phyloP scores from a whole-genome alignment of 2,329 filamentous ascomycete genomes.

The Aspergillus viridinutans region DNA sequence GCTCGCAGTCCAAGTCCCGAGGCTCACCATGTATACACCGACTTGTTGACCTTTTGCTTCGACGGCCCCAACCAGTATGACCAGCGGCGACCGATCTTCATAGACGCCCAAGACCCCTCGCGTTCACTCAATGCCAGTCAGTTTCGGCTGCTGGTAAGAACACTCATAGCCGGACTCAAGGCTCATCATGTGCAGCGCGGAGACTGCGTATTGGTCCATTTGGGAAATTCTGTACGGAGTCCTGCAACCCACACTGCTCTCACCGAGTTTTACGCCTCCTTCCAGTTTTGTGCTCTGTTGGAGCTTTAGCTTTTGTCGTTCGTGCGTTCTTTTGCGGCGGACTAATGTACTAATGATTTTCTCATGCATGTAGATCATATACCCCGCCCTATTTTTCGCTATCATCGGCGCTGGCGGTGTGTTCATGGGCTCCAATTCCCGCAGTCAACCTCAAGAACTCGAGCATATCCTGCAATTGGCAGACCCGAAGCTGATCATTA shows the following conservation, averaged over 20 bases:
- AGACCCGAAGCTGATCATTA: slow-evolving; percentile 45
- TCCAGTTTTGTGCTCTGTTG: background rate
- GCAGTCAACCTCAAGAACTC: slow-evolving; percentile 46
- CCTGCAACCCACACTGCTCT: slow-evolving; percentile 3
- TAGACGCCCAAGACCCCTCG: slow-evolving; percentile 39
- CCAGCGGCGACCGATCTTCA: slow-evolving; percentile 36
- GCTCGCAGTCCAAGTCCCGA: background rate
- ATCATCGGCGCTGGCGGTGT: slow-evolving; percentile 46
- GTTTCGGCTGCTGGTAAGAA: slow-evolving; percentile 33
- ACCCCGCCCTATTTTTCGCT: slow-evolving; percentile 35
- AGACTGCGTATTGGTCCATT: slow-evolving; percentile 42
- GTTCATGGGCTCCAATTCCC: slow-evolving; percentile 50
- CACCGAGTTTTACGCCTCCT: slow-evolving; percentile 5
- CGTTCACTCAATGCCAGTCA: slow-evolving; percentile 34
- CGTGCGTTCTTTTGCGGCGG: slow-evolving; percentile 2
- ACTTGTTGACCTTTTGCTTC: slow-evolving; percentile 43
- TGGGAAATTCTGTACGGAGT: slow-evolving; percentile 39
- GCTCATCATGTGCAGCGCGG: slow-evolving; percentile 35
- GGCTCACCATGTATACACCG: slow-evolving; percentile 26
- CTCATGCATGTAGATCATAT: slow-evolving; percentile 29
- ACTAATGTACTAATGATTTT: slow-evolving; percentile 11
- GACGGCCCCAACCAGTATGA: slow-evolving; percentile 32
- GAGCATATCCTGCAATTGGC: slow-evolving; percentile 45
- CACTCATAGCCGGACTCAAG: slow-evolving; percentile 39
- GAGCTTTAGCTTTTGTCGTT: background rate